A percentile compares a stretch with the other conserved stretches of the same genome.
Evolutionary conservation across 2,329 filamentous ascomycete species (phyloP).

Genomic region (Microdochium paspali): DNA sequence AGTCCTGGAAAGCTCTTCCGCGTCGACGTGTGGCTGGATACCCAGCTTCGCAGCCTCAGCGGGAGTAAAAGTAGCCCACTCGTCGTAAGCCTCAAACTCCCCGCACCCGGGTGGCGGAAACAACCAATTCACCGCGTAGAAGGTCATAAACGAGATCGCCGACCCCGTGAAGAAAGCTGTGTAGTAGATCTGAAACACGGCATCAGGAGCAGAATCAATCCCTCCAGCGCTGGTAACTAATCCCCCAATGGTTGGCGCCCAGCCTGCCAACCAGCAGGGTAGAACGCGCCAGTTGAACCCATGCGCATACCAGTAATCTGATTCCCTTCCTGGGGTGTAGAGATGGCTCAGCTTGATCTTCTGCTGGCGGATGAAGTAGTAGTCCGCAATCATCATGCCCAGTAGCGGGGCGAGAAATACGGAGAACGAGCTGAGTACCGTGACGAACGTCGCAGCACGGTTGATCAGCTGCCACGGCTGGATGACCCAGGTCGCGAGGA

Average conservation of each 20-base stretch:
- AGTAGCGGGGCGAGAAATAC: conserved; percentile 26
- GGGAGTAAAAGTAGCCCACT: conserved; percentile 4
- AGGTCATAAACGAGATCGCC: conserved; percentile 5
- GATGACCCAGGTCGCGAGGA: conserved; percentile 17
- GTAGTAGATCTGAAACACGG: conserved; percentile 5
- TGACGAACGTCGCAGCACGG: conserved; percentile 16
- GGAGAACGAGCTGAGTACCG: conserved; percentile 27
- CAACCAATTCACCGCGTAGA: conserved; percentile 4
- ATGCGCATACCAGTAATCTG: conserved; percentile 31
- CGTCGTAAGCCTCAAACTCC: conserved; percentile 4
- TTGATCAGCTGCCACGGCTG: conserved; percentile 22
- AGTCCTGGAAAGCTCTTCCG: no score
- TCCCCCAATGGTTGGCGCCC: conserved; percentile 31
- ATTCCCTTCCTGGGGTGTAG: conserved; percentile 16
- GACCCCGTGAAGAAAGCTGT: conserved; percentile 8
- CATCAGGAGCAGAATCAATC: conserved; percentile 8
- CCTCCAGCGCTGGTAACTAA: conserved; percentile 24
- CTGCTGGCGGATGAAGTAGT: conserved; percentile 21
- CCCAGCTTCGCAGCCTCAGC: conserved; percentile 5
- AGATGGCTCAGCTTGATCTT: conserved; percentile 25
- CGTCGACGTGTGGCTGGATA: conserved; percentile 1
- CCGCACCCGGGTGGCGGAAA: conserved; percentile 2
- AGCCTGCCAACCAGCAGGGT: conserved; percentile 31
- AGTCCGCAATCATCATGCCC: conserved; percentile 25
- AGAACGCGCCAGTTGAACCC: conserved; percentile 32